Evolutionary conservation across 345 rosid genomes (phyloP).

Genomic region (Combretum micranthum): DNA sequence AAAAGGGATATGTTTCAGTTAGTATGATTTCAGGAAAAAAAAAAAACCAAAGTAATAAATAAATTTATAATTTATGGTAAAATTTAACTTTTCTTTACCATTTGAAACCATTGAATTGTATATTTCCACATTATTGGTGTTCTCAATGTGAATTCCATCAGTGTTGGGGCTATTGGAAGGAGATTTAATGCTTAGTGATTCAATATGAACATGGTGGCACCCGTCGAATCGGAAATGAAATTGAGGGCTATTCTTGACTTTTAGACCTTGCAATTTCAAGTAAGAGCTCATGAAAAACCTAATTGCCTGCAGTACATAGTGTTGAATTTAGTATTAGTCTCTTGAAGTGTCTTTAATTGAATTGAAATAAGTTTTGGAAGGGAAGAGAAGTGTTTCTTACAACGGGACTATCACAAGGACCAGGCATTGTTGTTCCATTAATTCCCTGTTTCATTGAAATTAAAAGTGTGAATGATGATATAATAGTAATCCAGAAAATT

Average conservation of each 20-base stretch:
- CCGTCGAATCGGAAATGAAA: conserved; percentile 73
- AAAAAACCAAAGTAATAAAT: background rate
- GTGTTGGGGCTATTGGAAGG: conserved; percentile 87
- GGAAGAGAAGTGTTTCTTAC: conserved; percentile 29
- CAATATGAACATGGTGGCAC: conserved; percentile 38
- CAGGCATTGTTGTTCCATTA: conserved; percentile 56
- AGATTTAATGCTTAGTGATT: conserved; percentile 56
- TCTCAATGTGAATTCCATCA: conserved; percentile 84
- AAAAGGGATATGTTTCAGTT: background rate
- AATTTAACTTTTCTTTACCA: conserved; percentile 46
- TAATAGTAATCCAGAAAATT: background rate
- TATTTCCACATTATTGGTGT: conserved; percentile 47
- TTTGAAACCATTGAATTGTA: conserved; percentile 76
- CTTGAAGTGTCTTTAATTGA: background rate
- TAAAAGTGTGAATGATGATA: background rate
- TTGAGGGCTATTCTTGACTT: conserved; percentile 65
- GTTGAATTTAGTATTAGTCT: no score
- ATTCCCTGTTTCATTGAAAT: conserved; percentile 33
- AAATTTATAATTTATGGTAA: background rate
- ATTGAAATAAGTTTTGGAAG: no score
- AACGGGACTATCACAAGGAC: conserved; percentile 90
- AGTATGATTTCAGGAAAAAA: background rate
- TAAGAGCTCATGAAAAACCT: conserved; percentile 68
- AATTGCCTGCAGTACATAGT: conserved; percentile 27
- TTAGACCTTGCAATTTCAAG: conserved; percentile 59